These are phyloP conservation scores for Alternaria brassicae DNA, from an alignment of 2,329 filamentous ascomycete species.

Conservation along the genomic window DNA sequence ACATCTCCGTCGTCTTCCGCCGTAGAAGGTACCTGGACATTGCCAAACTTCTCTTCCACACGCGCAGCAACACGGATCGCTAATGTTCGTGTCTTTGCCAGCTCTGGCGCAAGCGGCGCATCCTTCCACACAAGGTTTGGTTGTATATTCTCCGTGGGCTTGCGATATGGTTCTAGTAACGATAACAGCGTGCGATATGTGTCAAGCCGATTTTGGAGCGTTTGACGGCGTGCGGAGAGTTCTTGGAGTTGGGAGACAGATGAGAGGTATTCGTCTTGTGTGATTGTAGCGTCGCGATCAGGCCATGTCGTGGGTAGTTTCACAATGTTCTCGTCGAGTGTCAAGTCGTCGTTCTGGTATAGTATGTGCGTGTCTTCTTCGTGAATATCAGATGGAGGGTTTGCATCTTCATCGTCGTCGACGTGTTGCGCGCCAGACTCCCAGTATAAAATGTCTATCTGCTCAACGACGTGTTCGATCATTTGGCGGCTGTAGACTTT, in stretches of 20 bases:
- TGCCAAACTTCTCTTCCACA: conserved; percentile 39
- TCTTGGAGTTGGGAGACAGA: conserved; percentile 56
- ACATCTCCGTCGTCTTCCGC: conserved; percentile 34
- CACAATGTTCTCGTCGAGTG: conserved; percentile 43
- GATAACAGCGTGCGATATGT: conserved; percentile 58
- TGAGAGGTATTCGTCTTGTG: conserved; percentile 44
- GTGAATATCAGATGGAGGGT: conserved; percentile 42
- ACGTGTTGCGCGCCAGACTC: conserved; percentile 52
- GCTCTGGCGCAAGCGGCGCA: conserved; percentile 69
- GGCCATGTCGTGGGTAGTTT: conserved; percentile 37
- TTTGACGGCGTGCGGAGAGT: conserved; percentile 60
- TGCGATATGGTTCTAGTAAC: conserved; percentile 61
- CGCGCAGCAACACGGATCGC: conserved; percentile 49
- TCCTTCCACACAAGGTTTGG: conserved; percentile 71
- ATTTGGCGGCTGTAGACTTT: conserved; percentile 72
- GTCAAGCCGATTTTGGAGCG: conserved; percentile 56
- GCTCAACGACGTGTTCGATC: conserved; percentile 74
- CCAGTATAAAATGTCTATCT: conserved; percentile 72
- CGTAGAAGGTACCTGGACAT: conserved; percentile 39
- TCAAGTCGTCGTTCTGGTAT: conserved; percentile 41
- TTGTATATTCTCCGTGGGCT: conserved; percentile 61
- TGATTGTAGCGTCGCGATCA: conserved; percentile 19
- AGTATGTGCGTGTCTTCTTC: conserved; percentile 52
- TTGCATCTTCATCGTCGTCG: conserved; percentile 27
- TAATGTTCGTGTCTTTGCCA: conserved; percentile 71